Conservation (phyloP, 2,329 filamentous ascomycete species). For the Pyrenochaeta sp. region DNA sequence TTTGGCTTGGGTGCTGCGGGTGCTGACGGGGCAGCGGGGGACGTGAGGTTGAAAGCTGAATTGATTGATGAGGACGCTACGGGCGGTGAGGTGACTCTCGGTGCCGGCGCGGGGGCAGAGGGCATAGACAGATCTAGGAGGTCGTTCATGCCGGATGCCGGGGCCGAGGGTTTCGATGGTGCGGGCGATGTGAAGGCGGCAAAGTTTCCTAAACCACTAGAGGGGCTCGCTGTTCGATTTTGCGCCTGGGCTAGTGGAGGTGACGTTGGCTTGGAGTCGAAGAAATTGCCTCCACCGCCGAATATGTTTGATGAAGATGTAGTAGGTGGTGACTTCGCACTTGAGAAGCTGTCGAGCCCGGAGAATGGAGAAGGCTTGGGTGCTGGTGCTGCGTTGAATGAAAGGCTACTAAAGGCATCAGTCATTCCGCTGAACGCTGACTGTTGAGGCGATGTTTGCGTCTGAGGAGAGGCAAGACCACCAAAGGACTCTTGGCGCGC, state of each 20-base stretch:
- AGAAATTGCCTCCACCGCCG: slow-evolving; percentile 80
- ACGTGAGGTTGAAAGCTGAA: slow-evolving; percentile 74
- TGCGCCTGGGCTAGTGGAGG: slow-evolving; percentile 53
- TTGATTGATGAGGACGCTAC: slow-evolving; percentile 54
- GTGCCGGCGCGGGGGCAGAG: slow-evolving; percentile 41
- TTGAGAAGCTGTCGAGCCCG: slow-evolving; percentile 64
- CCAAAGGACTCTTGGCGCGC: slow-evolving; percentile 59
- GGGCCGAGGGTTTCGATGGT: slow-evolving; percentile 55
- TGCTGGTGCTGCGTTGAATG: slow-evolving; percentile 61
- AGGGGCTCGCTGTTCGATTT: slow-evolving; percentile 61
- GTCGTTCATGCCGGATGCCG: slow-evolving; percentile 70
- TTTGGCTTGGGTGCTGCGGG: slow-evolving; percentile 45
- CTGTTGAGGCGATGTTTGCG: slow-evolving; percentile 45
- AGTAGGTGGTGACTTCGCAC: slow-evolving; percentile 44
- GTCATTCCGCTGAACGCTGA: slow-evolving; percentile 71
- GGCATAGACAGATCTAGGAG: slow-evolving; percentile 75
- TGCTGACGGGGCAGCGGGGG: slow-evolving; percentile 44
- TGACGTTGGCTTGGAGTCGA: slow-evolving; percentile 73
- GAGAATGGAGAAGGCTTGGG: slow-evolving; percentile 72
- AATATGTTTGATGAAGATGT: slow-evolving; percentile 60
- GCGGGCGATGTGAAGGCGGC: slow-evolving; percentile 69
- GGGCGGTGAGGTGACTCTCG: slow-evolving; percentile 34
- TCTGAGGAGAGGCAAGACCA: slow-evolving; percentile 58
- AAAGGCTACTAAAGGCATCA: slow-evolving; percentile 80
- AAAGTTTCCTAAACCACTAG: slow-evolving; percentile 68